Evolutionary conservation across 148 eudicot genomes (phyloP), one percentile per base, ranked within the genome.

Genomic region (Vaccinium darrowii): DNA sequence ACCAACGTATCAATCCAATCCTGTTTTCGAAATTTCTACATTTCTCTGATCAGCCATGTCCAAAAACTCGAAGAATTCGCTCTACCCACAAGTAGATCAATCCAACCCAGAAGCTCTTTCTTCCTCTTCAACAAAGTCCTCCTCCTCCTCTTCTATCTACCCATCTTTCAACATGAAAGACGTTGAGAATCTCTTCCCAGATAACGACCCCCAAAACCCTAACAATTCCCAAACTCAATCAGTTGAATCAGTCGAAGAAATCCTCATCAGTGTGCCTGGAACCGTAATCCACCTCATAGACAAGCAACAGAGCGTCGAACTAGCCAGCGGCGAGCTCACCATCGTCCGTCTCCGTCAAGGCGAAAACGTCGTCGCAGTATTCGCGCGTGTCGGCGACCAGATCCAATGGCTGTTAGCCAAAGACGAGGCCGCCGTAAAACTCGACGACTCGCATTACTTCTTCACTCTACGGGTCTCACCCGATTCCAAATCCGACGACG

Each of bases 361-460:
- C 72, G 91, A 85, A 43, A 89, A 89, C 56, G 83, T 85, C 12
- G 91, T 96, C 0, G 98, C 98, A 2, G 97, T 92, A 11, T 50
- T 94, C 1, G 97, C 95, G 1, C 89, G 98, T 0, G 81, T 96
- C 33, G 92, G 91, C 0, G 94, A 93, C 1, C 89, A 92, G 43
- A 88, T 96, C 60, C 97, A 96, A 58, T 96, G 99, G 99, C 98
- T 97, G 0, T 36, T 96, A 0, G 92, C 99, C 0, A 93, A 88
- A 36, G 98, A 94, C 82, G 95, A 93, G 65, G 84, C 98, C 1
- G 85, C 91, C 8, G 94, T 94, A 1, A 96, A 94, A 84, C 94
- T 94, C 39, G 97, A 96, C 78, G 92, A 88, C 16, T 90, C 91
- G 11, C 98, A 93, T 77, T 96, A 94, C 86, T 93, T 94, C 83